These are phyloP conservation scores for Ricinus communis DNA, from an alignment of 345 rosid species.

Conservation along the genomic window DNA sequence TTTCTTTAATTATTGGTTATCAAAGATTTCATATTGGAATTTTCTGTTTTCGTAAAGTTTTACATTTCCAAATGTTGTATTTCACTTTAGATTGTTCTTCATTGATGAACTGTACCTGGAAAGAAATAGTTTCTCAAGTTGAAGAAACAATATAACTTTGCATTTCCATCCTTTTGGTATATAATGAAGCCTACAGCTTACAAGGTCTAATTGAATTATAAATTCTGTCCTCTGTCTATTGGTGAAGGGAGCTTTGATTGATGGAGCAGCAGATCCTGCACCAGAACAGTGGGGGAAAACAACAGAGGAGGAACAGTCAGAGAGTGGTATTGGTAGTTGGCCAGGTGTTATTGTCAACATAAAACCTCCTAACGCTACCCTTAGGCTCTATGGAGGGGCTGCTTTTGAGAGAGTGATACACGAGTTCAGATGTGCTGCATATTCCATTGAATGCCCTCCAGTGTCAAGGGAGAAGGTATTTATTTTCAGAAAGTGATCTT, in stretches of 20 bases:
- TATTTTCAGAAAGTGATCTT: background rate
- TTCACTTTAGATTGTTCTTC: background rate
- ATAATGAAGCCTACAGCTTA: background rate
- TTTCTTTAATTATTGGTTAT: background rate
- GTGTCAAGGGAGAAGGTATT: conserved; percentile 93
- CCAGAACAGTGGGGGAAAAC: conserved; percentile 99
- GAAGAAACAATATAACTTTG: background rate
- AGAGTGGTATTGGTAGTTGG: conserved; percentile 94
- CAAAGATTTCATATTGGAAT: conserved; percentile 4
- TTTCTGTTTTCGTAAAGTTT: background rate
- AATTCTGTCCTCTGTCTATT: conserved; percentile 20
- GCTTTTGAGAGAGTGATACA: conserved; percentile 96
- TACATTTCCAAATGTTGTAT: background rate
- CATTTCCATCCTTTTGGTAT: background rate
- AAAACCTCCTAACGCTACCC: conserved; percentile 89
- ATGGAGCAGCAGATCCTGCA: conserved; percentile 98
- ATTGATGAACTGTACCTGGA: background rate
- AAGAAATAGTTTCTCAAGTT: background rate
- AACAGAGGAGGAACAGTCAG: conserved; percentile 74
- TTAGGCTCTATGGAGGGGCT: conserved; percentile 95
- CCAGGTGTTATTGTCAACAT: conserved; percentile 73
- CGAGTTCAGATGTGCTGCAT: conserved; percentile 94
- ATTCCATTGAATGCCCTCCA: conserved; percentile 90
- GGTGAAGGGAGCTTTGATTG: conserved; percentile 76
- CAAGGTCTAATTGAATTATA: conserved; percentile 11